Evolutionary conservation across 108 stramenopile genomes (phyloP), one percentile per base, ranked within the genome.

Genomic region (Pseudonitzschia delicatissima): DNA sequence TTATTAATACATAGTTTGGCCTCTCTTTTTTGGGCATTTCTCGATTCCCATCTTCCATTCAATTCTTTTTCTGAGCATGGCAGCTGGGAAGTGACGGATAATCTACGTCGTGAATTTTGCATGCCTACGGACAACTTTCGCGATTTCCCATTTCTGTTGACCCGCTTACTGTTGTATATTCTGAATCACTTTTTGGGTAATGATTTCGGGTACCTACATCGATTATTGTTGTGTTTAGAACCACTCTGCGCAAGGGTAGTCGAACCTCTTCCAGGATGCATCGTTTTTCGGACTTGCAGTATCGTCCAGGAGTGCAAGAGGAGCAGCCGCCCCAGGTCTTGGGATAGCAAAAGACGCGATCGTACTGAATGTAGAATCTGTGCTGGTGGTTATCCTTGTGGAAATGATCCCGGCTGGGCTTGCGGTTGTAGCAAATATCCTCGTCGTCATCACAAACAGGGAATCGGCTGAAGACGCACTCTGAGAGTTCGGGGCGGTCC

Each of bases 261-360:
- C 45, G 66, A 0, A n/a, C 29, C 28, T 86, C 82, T 28, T 86
- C 79, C 62, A 86, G 62, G 62, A 86, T 81, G 45, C 85, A 86
- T 45, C 79, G 59, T 25, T 65, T 33, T 61, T 82, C 82, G 20
- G 67, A 66, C 15, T 31, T 44, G 60, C 85, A 86, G 45, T 78
- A 82, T 40, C 85, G 72, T 5, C 85, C 85, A 11, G 85, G 85
- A 0, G 79, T 76, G 53, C 85, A 86, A 12, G 75, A 70, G 18
- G 57, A 57, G 59, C 85, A 86, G 11, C 69, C 76, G n/a, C 66
- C 76, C 77, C 75, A 79, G 23, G 53, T 52, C 11, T 29, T 45
- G 23, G 80, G 80, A 65, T 80, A 79, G 50, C 85, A 82, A 44
- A 66, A 67, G 37, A 82, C 79, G 15, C 77, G 77, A 47, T 69